Evolutionary conservation across 768 basidiomycete genomes (phyloP), one percentile per base, ranked within the genome.

Genomic region (Phylloporus sp.): DNA sequence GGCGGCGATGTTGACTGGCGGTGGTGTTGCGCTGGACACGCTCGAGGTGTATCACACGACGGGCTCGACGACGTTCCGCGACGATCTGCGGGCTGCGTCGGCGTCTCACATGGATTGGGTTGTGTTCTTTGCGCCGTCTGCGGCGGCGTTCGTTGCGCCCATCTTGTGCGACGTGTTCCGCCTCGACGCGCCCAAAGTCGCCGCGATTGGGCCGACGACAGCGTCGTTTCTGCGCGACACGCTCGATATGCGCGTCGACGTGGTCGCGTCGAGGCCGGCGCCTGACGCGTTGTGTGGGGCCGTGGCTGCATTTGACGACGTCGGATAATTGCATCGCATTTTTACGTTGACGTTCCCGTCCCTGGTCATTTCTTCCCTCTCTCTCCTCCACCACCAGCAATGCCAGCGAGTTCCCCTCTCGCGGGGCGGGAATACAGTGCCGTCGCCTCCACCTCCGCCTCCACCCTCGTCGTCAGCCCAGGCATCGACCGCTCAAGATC

Each of bases 91-190:
- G 20, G 31, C 53, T 20, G 68, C 54, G 9, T 41, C 78, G 23
- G 53, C 58, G 22, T 59, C 14, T 9, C 15, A n/a, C 23, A 17
- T 9, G 33, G 41, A 21, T 13, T 90, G 87, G 88, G 77, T 87
- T 2, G 77, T 82, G 17, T 79, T 78, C 59, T 90, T 90, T 55
- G 84, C 87, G 1, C 87, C 87, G 5, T 90, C 87, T 1, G 75
- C 78, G 3, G 82, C 84, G 1, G 72, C 71, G 21, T 75, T 78
- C 38, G 80, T 76, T 15, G 62, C 69, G 7, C 84, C 84, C 2
- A 60, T 70, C 10, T 51, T 90, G 28, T 61, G 60, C 8, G 58
- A 70, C 24, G 60, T 71, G 43, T 81, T 85, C 54, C 36, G 57
- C 5, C 15, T 46, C 43, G 53, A 37, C 32, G 33, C 21, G 44